phyloP scores from a whole-genome alignment of 164 flowering plant species.

The Protea cynaroides region DNA sequence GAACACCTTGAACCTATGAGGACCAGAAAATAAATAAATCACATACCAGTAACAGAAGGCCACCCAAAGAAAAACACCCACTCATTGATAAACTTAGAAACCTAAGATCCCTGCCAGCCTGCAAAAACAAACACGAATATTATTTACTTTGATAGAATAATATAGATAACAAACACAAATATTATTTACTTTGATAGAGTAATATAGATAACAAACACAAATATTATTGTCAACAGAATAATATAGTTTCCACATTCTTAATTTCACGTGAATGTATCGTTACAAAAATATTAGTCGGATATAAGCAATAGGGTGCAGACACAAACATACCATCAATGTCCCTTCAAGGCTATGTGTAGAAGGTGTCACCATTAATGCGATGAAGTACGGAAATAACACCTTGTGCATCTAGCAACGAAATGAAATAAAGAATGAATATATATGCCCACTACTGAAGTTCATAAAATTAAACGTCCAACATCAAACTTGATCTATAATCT shows the following conservation, averaged over 20 bases:
- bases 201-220: too few relatives aligned
- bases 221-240: too few relatives aligned
- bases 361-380: slow-evolving; percentile 63
- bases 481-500: too few relatives aligned
- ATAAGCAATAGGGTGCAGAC: background rate
- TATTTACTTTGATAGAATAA: too few relatives aligned
- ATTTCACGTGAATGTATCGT: too few relatives aligned
- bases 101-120: slow-evolving; percentile 36
- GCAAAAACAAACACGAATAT: background rate
- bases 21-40: background rate
- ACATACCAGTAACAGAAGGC: slow-evolving; percentile 39
- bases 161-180: too few relatives aligned
- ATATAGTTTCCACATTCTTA: too few relatives aligned
- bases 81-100: slow-evolving; percentile 40
- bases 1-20: background rate
- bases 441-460: too few relatives aligned
- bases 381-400: slow-evolving; percentile 57
- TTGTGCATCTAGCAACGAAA: slow-evolving; percentile 63
- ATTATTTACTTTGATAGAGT: too few relatives aligned
- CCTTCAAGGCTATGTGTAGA: slow-evolving; percentile 83
- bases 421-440: too few relatives aligned
- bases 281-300: too few relatives aligned
- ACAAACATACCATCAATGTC: slow-evolving; percentile 61
- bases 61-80: slow-evolving; percentile 41
- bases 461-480: too few relatives aligned